Base-by-base conservation (phyloP, 2,329 filamentous ascomycete genomes). In the Penicillium hesseltinei region DNA sequence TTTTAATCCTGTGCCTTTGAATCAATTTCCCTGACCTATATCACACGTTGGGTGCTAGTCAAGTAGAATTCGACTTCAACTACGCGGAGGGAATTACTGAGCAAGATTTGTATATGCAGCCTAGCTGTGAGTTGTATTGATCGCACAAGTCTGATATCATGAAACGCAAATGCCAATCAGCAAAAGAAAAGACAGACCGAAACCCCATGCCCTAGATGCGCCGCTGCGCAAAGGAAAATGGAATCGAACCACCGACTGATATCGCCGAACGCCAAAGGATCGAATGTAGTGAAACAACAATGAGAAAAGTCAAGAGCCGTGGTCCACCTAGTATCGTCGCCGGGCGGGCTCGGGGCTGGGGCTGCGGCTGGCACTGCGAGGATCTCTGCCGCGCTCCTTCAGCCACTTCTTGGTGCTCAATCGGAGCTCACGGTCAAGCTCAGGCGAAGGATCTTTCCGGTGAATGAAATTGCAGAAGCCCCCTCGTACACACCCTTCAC, bases 381-480 rank as follows among this genome's bases (percentile, higher is more conserved):
- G 88, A 78, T 97, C 93, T 67, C 89, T 82, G 21, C 92, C 93
- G 60, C 91, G 84, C 78, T 86, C 79, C 80, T 90, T 90, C 72
- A 97, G 80, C 92, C 93, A 97, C 82, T 97, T 97, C 84, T 96
- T 96, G 62, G 93, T 97, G 69, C 86, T 86, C 66, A 97, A 82
- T 62, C 89, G 87, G 67, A 99, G 76, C 66, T 99, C 94, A 62
- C 88, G 81, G 61, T 99, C 94, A 67, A 99, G 80, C 78, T 97
- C 93, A 11, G 91, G 81, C 66, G 84, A 86, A 4, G 94, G 94
- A 73, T 97, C 94, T 82, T 99, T 99, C 71, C 94, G 86, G 75
- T 99, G 94, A 65, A 99, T 99, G 76, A 99, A 99, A 77, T 99
- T 99, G 83, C 94, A 99, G 81, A 97, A 97, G 33, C 94, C 94